These are phyloP conservation scores for Populus hybrid DNA, from an alignment of 441 rosid species.

Conservation along the genomic window DNA sequence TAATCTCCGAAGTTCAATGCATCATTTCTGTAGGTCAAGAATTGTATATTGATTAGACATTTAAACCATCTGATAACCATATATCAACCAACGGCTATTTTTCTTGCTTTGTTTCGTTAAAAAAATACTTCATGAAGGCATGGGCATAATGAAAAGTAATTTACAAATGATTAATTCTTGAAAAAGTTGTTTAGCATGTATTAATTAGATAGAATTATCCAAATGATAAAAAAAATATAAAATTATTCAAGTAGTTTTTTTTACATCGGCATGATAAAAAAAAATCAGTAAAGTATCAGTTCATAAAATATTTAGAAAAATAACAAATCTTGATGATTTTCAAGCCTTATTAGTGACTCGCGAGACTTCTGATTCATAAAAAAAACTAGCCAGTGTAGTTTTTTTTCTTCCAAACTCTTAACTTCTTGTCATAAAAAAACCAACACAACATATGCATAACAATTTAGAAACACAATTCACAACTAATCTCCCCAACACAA, in stretches of 20 bases:
- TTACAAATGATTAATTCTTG: not conserved
- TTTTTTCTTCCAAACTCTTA: not conserved
- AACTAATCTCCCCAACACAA: not conserved
- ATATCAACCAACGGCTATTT: not conserved
- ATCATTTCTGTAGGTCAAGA: constrained; percentile 23
- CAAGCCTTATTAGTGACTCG: fast-evolving
- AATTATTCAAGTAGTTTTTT: not conserved
- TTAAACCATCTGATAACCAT: constrained; percentile 9
- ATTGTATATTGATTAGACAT: constrained; percentile 7
- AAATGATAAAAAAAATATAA: no score
- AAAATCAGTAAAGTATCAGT: no score
- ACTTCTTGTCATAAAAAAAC: no score
- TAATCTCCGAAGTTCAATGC: constrained; percentile 25
- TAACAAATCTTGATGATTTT: no score
- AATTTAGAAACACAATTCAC: not conserved
- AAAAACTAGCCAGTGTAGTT: no score
- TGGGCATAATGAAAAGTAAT: not conserved
- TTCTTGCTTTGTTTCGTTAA: not conserved
- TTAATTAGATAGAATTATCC: no score
- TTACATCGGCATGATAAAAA: no score
- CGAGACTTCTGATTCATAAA: no score
- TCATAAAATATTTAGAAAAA: no score
- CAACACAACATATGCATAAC: no score
- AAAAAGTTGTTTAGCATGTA: not conserved
- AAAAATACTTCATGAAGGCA: not conserved